Evolutionary conservation across 352 stramenopile genomes (phyloP), one percentile per base, ranked within the genome.

Genomic region (Phytophthora hybrid): DNA sequence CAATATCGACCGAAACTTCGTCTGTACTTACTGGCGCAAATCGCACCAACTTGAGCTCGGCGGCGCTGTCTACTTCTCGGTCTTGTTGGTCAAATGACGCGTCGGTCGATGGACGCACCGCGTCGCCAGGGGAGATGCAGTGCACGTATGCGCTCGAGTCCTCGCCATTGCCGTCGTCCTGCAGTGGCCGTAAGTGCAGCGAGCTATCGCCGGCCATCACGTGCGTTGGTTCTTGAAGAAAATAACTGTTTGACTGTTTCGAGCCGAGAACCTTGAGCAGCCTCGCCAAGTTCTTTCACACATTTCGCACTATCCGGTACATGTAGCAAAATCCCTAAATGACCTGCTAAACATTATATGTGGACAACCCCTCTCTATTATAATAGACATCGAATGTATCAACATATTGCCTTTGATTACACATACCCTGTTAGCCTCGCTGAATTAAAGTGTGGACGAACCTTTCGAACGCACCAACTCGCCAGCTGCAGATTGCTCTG

Each of bases 101-200:
- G 23, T 65, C 51, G 19, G 19, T 32, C 18, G 57, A 21, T 46
- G 47, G 29, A 23, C 8, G 63, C 19, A 69, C 51, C 18, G 39
- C 34, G 21, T 71, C 49, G 18, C 41, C 56, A 11, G 70, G 64
- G 0, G 58, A 74, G 7, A 23, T 6, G 49, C 65, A 77, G 53
- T 21, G 32, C 18, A 26, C 53, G 59, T 71, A 77, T 11, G 52
- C 59, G n/a, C 52, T 57, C 16, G 65, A 70, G 23, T 66, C 70
- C 21, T 73, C 70, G 34, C 31, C 41, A 18, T 69, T 61, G 53
- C 64, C 58, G n/a, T 77, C 70, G 2, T 66, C 32, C 18, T 70
- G 70, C 54, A 74, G 59, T 11, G 68, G 54, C 26, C 56, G 63
- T 29, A 74, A 41, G 52, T 66, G 44, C 32, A 49, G 58, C 39